These are phyloP conservation scores for Dioscorea dumetorum DNA, from an alignment of 106 monocot species.

Conservation along the genomic window DNA sequence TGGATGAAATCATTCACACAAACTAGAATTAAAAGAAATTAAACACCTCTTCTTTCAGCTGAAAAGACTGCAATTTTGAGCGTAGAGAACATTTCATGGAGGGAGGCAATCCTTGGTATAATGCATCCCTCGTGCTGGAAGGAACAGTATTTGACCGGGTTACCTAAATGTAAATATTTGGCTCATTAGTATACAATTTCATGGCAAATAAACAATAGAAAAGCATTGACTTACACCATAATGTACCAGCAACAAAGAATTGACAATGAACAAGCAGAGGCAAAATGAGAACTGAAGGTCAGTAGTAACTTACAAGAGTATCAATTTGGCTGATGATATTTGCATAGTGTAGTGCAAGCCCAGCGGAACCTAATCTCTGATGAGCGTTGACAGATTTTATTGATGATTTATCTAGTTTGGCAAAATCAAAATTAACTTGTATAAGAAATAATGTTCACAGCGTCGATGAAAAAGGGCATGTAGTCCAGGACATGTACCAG, in stretches of 20 bases:
- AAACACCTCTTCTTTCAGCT: conserved; percentile 69
- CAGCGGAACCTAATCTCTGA: conserved; percentile 67
- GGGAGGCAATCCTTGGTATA: conserved; percentile 91
- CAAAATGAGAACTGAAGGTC: background rate
- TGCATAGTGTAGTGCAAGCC: conserved; percentile 93
- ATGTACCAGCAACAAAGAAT: background rate
- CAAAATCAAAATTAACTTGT: background rate
- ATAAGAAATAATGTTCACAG: no score
- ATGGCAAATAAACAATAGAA: background rate
- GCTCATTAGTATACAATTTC: background rate
- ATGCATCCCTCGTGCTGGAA: conserved; percentile 66
- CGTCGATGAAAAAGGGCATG: no score
- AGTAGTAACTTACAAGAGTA: conserved; percentile 58
- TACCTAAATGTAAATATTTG: conserved; percentile 32
- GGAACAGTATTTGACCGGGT: conserved; percentile 83
- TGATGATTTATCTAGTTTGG: conserved; percentile 30
- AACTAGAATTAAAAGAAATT: background rate
- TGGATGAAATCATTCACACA: no score
- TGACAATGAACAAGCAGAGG: background rate
- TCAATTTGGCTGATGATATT: conserved; percentile 95
- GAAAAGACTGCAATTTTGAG: conserved; percentile 50
- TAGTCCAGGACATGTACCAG: conserved; percentile 37
- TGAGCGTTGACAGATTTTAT: conserved; percentile 21
- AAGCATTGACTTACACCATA: background rate
- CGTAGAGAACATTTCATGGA: conserved; percentile 68